Evolutionary conservation across 2,329 filamentous ascomycete species (phyloP), one percentile per base, ranked within the genome.

Genomic region (Didymella exigua): DNA sequence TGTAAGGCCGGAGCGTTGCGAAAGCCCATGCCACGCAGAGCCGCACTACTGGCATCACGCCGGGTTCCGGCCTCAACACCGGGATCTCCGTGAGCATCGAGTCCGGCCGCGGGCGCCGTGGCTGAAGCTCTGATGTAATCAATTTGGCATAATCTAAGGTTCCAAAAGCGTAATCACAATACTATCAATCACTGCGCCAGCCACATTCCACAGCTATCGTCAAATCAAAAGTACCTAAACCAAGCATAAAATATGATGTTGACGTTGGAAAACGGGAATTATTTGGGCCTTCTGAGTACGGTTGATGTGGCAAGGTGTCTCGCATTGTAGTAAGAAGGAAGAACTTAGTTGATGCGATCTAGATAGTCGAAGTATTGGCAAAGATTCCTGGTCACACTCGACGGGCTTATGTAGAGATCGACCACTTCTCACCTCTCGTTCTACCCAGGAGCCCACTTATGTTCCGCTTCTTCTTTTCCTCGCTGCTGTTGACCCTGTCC

Each of bases 351-450:
- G n/a, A n/a, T n/a, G n/a, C n/a, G n/a, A n/a, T n/a, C n/a, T n/a
- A n/a, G n/a, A n/a, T n/a, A n/a, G n/a, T n/a, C n/a, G n/a, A n/a
- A n/a, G n/a, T n/a, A n/a, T n/a, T n/a, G n/a, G n/a, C n/a, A n/a
- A n/a, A n/a, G n/a, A n/a, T n/a, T n/a, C n/a, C n/a, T n/a, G n/a
- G n/a, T n/a, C n/a, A n/a, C n/a, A n/a, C n/a, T n/a, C n/a, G 34
- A 38, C 6, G 13, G 8, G 4, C 18, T 38, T 13, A 21, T 23
- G 18, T 18, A 13, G 34, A 29, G 16, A 43, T 7, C 50, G n/a
- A 49, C 47, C 54, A 60, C 30, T 57, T 63, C 5, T 51, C 60
- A 29, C 49, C 58, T 31, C 40, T 46, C n/a, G 58, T 49, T 23
- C 48, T 60, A 6, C 49, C 47, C 1, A 64, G 46, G 2, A 60